Evolutionary conservation across 176 grass and related monocot genomes (phyloP).

Genomic region (Otatea glauca): DNA sequence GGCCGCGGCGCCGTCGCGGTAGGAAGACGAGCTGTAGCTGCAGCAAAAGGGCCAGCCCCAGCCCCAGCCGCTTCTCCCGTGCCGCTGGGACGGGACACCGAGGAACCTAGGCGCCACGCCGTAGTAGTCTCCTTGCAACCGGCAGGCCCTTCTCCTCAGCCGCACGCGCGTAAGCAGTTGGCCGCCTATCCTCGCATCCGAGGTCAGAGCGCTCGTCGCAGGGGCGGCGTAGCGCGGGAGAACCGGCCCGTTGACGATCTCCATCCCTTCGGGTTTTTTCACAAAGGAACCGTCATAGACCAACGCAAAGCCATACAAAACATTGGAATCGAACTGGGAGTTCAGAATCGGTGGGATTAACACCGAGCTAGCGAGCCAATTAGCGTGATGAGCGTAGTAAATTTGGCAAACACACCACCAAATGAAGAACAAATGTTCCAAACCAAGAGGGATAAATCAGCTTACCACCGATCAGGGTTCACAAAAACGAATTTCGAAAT

Average conservation of each 20-base stretch:
- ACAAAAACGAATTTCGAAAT: too few relatives aligned
- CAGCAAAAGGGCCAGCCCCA: slow-evolving; percentile 56
- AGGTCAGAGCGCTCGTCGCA: slow-evolving; percentile 33
- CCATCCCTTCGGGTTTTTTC: slow-evolving; percentile 44
- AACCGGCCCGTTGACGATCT: slow-evolving; percentile 59
- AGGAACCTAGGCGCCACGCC: slow-evolving; percentile 47
- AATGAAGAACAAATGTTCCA: background rate
- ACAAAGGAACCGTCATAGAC: slow-evolving; percentile 15
- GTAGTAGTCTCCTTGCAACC: slow-evolving; percentile 42
- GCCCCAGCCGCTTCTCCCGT: slow-evolving; percentile 32
- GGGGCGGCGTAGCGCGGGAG: slow-evolving; percentile 47
- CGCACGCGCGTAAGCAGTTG: slow-evolving; percentile 46
- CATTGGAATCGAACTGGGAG: background rate
- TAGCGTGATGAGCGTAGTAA: background rate
- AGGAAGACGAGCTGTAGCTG: slow-evolving; percentile 73
- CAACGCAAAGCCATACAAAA: slow-evolving; percentile 6
- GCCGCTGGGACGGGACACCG: slow-evolving; percentile 16
- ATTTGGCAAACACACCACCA: background rate
- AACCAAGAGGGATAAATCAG: background rate
- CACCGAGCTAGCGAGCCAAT: background rate
- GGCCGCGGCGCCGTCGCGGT: slow-evolving; percentile 70
- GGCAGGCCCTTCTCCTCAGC: slow-evolving; percentile 44
- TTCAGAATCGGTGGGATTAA: background rate
- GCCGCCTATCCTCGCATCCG: slow-evolving; percentile 42
- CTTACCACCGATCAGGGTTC: slow-evolving; percentile 51